phyloP scores from a whole-genome alignment of 2,329 filamentous ascomycete species.

The Gaeumannomyces tritici region DNA sequence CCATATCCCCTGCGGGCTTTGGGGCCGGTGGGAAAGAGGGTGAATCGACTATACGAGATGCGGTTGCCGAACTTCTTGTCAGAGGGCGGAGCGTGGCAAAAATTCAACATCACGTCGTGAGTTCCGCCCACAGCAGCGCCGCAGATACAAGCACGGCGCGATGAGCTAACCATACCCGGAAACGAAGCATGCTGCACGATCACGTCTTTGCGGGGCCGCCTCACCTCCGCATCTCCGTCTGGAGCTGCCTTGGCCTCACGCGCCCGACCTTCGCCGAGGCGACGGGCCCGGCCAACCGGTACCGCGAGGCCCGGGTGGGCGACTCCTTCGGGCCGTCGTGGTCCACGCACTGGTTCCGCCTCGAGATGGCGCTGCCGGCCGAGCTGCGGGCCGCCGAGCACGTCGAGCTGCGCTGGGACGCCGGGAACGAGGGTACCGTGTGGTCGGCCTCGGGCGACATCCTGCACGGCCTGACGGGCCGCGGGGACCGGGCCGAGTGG shows the following conservation, averaged over 20 bases:
- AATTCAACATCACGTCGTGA: conserved; percentile 15
- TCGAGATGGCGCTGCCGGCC: conserved; percentile 48
- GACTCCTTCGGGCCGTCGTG: conserved; percentile 57
- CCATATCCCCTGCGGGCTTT: conserved; percentile 13
- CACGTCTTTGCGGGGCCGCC: conserved; percentile 7
- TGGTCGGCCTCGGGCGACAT: conserved; percentile 54
- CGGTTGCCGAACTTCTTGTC: conserved; percentile 14
- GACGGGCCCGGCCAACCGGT: conserved; percentile 6
- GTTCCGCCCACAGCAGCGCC: conserved; percentile 5
- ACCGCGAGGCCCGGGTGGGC: conserved; percentile 33
- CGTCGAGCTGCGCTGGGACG: conserved; percentile 60
- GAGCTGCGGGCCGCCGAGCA: conserved; percentile 44
- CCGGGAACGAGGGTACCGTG: conserved; percentile 54
- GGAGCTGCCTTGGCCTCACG: conserved; percentile 9
- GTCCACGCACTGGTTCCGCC: conserved; percentile 64
- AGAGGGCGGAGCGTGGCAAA: conserved; percentile 12
- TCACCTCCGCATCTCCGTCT: conserved; percentile 10
- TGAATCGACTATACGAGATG: conserved; percentile 12
- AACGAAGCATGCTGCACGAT: conserved; percentile 8
- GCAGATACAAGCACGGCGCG: background rate
- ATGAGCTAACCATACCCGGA: background rate
- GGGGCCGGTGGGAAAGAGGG: conserved; percentile 13
- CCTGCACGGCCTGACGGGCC: conserved; percentile 55
- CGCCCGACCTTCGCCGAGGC: conserved; percentile 8
- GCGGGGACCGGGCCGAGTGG: conserved; percentile 54